Evolutionary conservation across 306 rosid species (phyloP).

Genomic region (Rosa persica): DNA sequence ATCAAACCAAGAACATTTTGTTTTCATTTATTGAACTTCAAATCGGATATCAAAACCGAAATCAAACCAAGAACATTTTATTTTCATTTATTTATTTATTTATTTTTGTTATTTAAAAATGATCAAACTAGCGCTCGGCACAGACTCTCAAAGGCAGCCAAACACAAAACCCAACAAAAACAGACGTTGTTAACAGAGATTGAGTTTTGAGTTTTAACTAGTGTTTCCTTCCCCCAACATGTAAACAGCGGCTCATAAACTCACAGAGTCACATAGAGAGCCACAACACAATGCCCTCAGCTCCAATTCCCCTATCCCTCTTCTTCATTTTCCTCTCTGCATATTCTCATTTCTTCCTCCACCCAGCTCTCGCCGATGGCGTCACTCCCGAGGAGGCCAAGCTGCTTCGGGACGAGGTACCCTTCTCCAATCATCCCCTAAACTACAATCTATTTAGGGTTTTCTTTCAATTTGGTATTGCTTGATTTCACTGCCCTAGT

Average conservation of each 20-base stretch:
- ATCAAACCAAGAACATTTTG: too few species aligned
- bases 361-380: constrained; percentile 46
- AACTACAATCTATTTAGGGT: background rate
- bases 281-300: constrained; percentile 39
- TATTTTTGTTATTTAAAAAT: too few species aligned
- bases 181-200: too few species aligned
- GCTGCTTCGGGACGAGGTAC: constrained; percentile 70
- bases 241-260: background rate
- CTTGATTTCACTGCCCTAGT: constrained; percentile 1
- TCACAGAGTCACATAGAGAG: background rate
- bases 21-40: too few species aligned
- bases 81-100: too few species aligned
- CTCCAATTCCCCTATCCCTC: constrained; percentile 36
- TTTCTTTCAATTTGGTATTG: constrained; percentile 4
- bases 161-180: too few species aligned
- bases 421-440: background rate
- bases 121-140: too few species aligned
- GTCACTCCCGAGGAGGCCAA: constrained; percentile 70
- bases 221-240: too few species aligned
- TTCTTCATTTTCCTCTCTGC: constrained; percentile 29
- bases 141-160: too few species aligned
- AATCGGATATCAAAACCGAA: too few species aligned
- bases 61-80: too few species aligned
- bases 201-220: too few species aligned
- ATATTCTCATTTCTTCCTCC: constrained; percentile 18